Percentiles rank a stretch among this genome's conserved stretches.
Conservation (phyloP, 495 filamentous ascomycete species). For the Corynascus novoguineensis region DNA sequence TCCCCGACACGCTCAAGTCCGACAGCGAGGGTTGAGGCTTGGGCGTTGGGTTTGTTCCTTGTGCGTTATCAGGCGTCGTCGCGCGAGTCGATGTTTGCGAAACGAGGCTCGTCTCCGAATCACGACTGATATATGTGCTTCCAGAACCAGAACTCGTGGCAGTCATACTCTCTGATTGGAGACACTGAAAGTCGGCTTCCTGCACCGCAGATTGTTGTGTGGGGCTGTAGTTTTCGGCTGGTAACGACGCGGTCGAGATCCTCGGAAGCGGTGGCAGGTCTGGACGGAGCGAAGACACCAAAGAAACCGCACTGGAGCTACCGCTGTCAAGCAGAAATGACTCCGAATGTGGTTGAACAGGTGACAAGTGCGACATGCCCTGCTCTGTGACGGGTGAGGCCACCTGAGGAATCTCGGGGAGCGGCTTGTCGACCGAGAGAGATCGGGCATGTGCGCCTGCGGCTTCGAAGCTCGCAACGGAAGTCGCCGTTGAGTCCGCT, state of each 20-base stretch:
- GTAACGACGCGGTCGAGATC: constrained; percentile 42
- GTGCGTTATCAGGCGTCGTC: constrained; percentile 70
- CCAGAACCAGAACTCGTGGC: constrained; percentile 52
- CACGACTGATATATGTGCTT: constrained; percentile 72
- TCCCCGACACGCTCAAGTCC: constrained; percentile 51
- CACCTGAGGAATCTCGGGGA: constrained; percentile 37
- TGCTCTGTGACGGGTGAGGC: constrained; percentile 22
- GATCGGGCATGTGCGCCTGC: constrained; percentile 27
- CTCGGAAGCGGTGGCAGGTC: constrained; percentile 42
- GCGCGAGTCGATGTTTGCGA: constrained; percentile 83
- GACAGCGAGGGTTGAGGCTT: constrained; percentile 48
- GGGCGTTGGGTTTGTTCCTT: no score
- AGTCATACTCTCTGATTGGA: constrained; percentile 46
- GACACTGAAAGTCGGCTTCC: constrained; percentile 45
- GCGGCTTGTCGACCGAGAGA: constrained; percentile 40
- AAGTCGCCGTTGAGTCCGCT: constrained; percentile 18
- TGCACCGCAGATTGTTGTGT: constrained; percentile 36
- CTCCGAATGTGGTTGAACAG: constrained; percentile 36
- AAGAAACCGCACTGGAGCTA: constrained; percentile 33
- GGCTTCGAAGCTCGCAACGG: constrained; percentile 25
- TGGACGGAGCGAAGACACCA: constrained; percentile 39
- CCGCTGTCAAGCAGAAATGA: constrained; percentile 32
- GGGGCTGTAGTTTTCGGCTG: constrained; percentile 44
- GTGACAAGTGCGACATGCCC: constrained; percentile 27
- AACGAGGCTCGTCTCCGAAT: constrained; percentile 74